Evolutionary conservation across 495 filamentous ascomycete genomes (phyloP).

Genomic region (Penicillium mononematosum): DNA sequence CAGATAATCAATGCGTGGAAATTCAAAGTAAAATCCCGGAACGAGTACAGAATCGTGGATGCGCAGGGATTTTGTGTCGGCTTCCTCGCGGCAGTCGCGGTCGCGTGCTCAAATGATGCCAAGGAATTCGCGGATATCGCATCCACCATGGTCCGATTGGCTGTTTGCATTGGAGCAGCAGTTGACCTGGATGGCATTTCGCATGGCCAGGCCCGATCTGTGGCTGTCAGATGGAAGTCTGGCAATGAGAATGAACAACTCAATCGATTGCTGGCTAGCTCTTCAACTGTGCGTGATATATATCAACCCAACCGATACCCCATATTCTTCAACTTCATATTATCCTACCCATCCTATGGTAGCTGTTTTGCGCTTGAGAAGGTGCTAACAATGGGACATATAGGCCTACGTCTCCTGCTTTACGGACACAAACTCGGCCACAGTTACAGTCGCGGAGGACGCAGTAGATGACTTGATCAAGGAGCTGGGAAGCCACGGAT

Average conservation of each 20-base stretch:
- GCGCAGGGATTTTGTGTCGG: constrained; percentile 3
- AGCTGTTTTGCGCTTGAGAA: too few species aligned
- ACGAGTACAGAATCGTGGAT: background rate
- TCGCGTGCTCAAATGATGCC: background rate
- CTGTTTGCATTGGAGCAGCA: constrained; percentile 2
- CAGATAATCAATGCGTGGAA: background rate
- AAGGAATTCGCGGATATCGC: background rate
- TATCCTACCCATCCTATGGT: too few species aligned
- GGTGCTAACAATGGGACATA: background rate
- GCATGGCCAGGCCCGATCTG: background rate
- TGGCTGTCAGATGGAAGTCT: background rate
- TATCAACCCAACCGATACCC: too few species aligned
- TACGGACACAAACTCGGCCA: background rate
- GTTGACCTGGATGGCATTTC: background rate
- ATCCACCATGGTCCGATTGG: background rate
- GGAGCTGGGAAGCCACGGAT: background rate
- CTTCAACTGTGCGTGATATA: background rate
- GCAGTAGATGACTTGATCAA: background rate
- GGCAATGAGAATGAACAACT: background rate
- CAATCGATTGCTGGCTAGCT: background rate
- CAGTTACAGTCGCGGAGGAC: background rate
- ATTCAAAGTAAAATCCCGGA: background rate
- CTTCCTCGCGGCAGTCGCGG: background rate
- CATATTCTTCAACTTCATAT: too few species aligned
- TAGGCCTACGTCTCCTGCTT: constrained; percentile 1